phyloP scores from a whole-genome alignment of 768 basidiomycete genomes.

The Pleurotus eryngii region DNA sequence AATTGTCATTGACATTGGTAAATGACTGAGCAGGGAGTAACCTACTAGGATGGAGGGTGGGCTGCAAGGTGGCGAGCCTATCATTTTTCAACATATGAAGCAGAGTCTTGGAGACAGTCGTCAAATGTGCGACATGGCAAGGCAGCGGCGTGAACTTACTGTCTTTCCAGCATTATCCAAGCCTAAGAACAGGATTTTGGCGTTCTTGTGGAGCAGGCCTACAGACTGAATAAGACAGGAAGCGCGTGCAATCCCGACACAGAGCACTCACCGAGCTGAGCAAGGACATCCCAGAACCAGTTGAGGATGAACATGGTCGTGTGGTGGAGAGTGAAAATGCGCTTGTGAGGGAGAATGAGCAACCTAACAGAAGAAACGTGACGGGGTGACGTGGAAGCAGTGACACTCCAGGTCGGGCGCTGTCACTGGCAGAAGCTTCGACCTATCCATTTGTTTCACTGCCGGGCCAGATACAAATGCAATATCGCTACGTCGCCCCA shows the following conservation, averaged over 20 bases:
- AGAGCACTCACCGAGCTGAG: conserved; percentile 74
- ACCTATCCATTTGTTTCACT: no score
- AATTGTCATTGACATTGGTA: conserved; percentile 10
- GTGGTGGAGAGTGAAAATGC: conserved; percentile 9
- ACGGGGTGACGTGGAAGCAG: conserved; percentile 7
- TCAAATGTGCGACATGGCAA: background rate
- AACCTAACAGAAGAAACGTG: background rate
- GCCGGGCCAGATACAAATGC: no score
- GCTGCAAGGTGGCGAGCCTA: conserved; percentile 94
- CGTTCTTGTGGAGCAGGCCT: conserved; percentile 97
- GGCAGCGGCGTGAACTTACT: conserved; percentile 39
- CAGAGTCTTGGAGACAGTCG: conserved; percentile 59
- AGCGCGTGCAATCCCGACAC: background rate
- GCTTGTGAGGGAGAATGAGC: background rate
- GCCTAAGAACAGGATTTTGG: conserved; percentile 98
- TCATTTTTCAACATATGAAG: conserved; percentile 99
- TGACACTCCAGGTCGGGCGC: conserved; percentile 1
- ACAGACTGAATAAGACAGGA: background rate
- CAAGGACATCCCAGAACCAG: conserved; percentile 97
- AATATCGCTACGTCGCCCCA: no score
- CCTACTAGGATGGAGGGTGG: conserved; percentile 94
- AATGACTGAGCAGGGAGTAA: conserved; percentile 19
- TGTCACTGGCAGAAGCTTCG: no score
- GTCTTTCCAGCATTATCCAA: conserved; percentile 99
- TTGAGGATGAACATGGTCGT: conserved; percentile 76